Evolutionary conservation across 2,329 filamentous ascomycete genomes (phyloP).

Genomic region (Cucurbitaria berberidis): DNA sequence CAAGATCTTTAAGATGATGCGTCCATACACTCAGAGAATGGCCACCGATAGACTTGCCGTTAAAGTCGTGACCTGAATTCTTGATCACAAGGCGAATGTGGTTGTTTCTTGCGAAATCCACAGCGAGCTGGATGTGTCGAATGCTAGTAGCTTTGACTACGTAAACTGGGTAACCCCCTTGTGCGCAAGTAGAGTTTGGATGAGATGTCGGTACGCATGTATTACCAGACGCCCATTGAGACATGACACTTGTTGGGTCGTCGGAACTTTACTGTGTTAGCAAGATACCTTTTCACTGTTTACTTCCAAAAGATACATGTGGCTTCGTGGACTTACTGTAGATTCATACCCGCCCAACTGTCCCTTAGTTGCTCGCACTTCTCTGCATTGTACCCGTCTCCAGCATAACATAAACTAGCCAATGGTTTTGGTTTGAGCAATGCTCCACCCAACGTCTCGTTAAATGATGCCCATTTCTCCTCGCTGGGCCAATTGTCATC

Average conservation of each 20-base stretch:
- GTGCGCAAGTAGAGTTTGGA: constrained; percentile 30
- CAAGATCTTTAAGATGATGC: constrained; percentile 25
- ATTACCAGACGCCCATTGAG: constrained; percentile 32
- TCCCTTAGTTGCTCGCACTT: constrained; percentile 23
- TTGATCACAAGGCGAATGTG: constrained; percentile 34
- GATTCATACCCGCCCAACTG: constrained; percentile 21
- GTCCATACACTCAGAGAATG: constrained; percentile 21
- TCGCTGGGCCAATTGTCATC: constrained; percentile 31
- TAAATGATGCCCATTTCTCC: constrained; percentile 28
- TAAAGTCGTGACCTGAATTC: constrained; percentile 36
- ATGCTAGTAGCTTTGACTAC: constrained; percentile 31
- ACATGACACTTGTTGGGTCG: constrained; percentile 29
- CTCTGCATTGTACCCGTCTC: constrained; percentile 21
- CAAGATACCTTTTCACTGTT: neutral
- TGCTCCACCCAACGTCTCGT: constrained; percentile 28
- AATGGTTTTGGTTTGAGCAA: constrained; percentile 32
- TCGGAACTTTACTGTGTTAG: constrained; percentile 21
- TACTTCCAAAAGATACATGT: neutral
- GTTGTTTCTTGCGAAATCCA: constrained; percentile 25
- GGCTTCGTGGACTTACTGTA: constrained; percentile 22
- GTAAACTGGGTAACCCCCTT: constrained; percentile 34
- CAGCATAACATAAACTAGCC: constrained; percentile 30
- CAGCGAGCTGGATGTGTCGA: constrained; percentile 31
- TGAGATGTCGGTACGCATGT: constrained; percentile 49
- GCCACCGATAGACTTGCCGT: constrained; percentile 19